These are phyloP conservation scores for Telfairia occidentalis DNA, from an alignment of 331 rosid genomes.

Conservation along the genomic window DNA sequence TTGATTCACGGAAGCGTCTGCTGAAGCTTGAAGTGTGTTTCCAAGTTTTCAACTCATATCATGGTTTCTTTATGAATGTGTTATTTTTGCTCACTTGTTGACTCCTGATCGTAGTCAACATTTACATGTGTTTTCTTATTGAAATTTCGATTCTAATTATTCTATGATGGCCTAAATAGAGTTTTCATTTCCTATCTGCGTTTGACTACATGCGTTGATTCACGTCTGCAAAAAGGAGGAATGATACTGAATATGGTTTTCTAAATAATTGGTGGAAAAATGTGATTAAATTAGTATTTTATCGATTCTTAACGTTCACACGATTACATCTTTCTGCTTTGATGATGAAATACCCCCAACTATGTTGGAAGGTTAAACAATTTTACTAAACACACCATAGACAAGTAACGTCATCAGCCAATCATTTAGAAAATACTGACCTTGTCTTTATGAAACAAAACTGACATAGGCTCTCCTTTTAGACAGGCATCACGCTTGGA, in stretches of 20 bases:
- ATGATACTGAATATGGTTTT: neutral
- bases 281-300: neutral
- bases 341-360: neutral
- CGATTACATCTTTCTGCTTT: neutral
- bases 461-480: neutral
- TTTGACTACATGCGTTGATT: neutral
- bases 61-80: neutral
- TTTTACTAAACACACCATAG: neutral
- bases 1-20: conserved; percentile 56
- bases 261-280: neutral
- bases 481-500: neutral
- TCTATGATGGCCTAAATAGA: neutral
- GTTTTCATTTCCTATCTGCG: neutral
- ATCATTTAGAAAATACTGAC: neutral
- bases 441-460: neutral
- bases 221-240: neutral
- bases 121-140: neutral
- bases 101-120: neutral
- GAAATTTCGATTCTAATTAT: neutral
- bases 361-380: neutral
- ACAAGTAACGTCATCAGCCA: neutral
- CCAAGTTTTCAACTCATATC: neutral
- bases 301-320: neutral
- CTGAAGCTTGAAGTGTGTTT: conserved; percentile 40
- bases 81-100: neutral